These are phyloP conservation scores for Medicago ruthenica DNA, from an alignment of 306 rosid genomes.

Conservation along the genomic window DNA sequence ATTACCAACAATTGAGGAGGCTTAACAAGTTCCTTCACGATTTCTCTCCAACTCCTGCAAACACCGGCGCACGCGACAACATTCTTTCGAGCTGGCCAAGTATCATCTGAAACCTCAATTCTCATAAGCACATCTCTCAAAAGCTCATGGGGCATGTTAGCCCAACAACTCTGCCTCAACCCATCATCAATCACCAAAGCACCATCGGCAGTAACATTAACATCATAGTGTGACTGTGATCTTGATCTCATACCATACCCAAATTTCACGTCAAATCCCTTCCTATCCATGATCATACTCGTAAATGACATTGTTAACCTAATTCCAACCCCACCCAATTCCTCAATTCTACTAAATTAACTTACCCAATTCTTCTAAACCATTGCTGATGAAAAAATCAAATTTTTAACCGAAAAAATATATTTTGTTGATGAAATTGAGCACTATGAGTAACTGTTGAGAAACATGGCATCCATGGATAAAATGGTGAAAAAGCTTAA, in stretches of 20 bases:
- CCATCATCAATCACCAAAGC: conserved; percentile 53
- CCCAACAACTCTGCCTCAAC: conserved; percentile 97
- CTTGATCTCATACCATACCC: conserved; percentile 77
- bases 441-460: background rate
- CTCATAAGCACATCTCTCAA: conserved; percentile 85
- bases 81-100: conserved; percentile 78
- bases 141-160: conserved; percentile 91
- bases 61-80: conserved; percentile 94
- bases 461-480: no score
- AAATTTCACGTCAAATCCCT: conserved; percentile 76
- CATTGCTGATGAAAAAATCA: conserved; percentile 3
- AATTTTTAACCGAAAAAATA: background rate
- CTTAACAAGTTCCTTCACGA: conserved; percentile 81
- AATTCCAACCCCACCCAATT: conserved; percentile 5
- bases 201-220: conserved; percentile 44
- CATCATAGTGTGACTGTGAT: conserved; percentile 75
- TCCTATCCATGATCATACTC: conserved; percentile 73
- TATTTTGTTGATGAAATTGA: conserved; percentile 20
- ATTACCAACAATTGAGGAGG: conserved; percentile 75
- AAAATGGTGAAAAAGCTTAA: no score
- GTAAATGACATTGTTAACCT: conserved; percentile 63
- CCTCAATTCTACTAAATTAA: conserved; percentile 12
- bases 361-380: conserved; percentile 20
- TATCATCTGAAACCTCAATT: conserved; percentile 81
- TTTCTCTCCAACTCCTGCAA: conserved; percentile 91